Base-by-base conservation (phyloP, 192 early-diverging fungal genomes). In the Cladochytrium replicatum region DNA sequence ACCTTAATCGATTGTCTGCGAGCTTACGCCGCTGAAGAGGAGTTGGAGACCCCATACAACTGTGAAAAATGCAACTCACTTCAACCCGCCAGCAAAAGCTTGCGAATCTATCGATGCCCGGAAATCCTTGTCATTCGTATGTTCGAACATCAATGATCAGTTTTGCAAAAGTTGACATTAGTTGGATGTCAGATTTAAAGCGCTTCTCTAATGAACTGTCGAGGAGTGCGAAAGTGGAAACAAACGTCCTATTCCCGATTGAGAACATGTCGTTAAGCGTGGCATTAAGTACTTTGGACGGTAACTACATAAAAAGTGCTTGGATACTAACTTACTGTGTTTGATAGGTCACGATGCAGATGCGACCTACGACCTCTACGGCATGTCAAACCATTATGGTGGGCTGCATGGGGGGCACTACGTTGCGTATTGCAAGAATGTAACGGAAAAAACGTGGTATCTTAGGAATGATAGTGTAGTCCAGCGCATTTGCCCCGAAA, bases 91-190 rank as follows among this genome's bases (percentile, higher is more conserved):
- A 11, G 40, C 46, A 78, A 78, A 46, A 28, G 42, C 21, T 31
- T 78, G 32, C 40, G 26, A 22, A 43, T 78, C 6, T 64, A 59
- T 29, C 32, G 51, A 29, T 51, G 32, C 9, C 75, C 75, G 5
- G 51, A 66, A 39, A 42, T 78, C n/a, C 52, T 78, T 5, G 73
- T 77, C 9, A 27, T 78, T 2, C 75, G 75, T 77, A 48, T 50
- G 61, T 54, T 28, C n/a, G n/a, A n/a, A n/a, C n/a, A n/a, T n/a
- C n/a, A n/a, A n/a, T n/a, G n/a, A n/a, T n/a, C n/a, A n/a, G n/a
- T n/a, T n/a, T n/a, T n/a, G n/a, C n/a, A n/a, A n/a, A n/a, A n/a
- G n/a, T n/a, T n/a, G n/a, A n/a, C 29, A 29, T n/a, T n/a, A n/a
- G n/a, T n/a, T n/a, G n/a, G n/a, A 19, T 9, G 21, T n/a, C 48